These are phyloP conservation scores for Flaveria robusta DNA, from an alignment of 129 eudicot genomes.

Conservation along the genomic window DNA sequence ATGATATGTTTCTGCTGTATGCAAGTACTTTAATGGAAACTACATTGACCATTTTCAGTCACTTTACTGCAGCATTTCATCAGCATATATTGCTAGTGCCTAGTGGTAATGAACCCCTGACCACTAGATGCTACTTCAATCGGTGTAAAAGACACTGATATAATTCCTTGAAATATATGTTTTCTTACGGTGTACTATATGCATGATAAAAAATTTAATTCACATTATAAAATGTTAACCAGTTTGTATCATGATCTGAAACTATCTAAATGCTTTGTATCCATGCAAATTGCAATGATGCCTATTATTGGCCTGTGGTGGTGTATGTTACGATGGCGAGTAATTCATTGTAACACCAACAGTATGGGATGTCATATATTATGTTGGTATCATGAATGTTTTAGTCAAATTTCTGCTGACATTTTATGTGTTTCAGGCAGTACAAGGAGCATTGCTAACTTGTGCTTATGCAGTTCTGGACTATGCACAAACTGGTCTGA, in stretches of 20 bases:
- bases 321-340: neutral
- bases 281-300: neutral
- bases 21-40: constrained; percentile 10
- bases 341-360: constrained; percentile 8
- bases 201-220: neutral
- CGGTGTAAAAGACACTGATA: neutral
- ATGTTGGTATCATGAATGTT: neutral
- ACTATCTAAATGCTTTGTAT: neutral
- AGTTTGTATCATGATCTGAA: neutral
- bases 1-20: neutral
- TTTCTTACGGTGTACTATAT: constrained; percentile 1
- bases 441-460: constrained; percentile 79
- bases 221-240: neutral
- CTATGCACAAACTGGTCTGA: constrained; percentile 96
- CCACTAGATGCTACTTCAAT: neutral
- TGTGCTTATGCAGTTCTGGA: constrained; percentile 89
- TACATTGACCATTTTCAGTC: neutral
- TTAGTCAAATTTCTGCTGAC: neutral
- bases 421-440: constrained; percentile 55
- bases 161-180: neutral
- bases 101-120: neutral
- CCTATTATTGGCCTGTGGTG: neutral
- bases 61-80: constrained; percentile 1
- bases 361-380: neutral
- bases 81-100: neutral